Base-by-base conservation (phyloP, 352 stramenopile species). In the Nannochloropsis limnetica region DNA sequence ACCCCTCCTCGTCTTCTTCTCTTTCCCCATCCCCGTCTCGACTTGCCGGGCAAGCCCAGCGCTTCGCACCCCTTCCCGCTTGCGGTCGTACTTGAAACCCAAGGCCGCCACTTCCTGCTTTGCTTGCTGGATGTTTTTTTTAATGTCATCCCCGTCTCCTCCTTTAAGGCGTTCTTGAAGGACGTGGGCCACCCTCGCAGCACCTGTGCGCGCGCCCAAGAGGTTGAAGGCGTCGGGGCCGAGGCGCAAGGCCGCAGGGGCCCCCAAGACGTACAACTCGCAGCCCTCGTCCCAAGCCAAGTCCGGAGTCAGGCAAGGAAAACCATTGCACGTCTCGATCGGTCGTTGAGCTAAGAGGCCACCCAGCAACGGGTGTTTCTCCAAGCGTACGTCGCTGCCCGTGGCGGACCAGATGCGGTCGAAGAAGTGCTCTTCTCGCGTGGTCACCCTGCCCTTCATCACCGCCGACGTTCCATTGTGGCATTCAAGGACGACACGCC, bases 341-440 rank as follows among this genome's bases (percentile, higher is more conserved):
- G 61, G 61, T 74, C 61, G 61, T 31, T 25, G 61, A 23, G 15
- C 61, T 15, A 11, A 2, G n/a, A 74, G 15, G 1, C 61, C 11
- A 22, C 61, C 61, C n/a, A 74, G 61, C 25, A 74, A 74, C 15
- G 61, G 61, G n/a, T 74, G 61, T 20, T 9, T 25, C 15, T 74
- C 61, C n/a, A 74, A 11, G n/a, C 61, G n/a, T 11, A 29, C 61
- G 61, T 74, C 61, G 25, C 61, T 74, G 61, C 61, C 61, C 61
- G 61, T 74, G 61, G 61, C 61, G 61, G 9, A 74, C 61, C 61
- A 74, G 25, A 74, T 74, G 61, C 61, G 61, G n/a, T 74, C 61
- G 8, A 74, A 74, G 25, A 74, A 74, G 25, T 27, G 61, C 61
- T 74, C 61, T 29, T 74, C 61, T 22, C 61, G 61, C 8, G 25